Percentiles rank a stretch among this genome's conserved stretches.
Conservation (phyloP, 140 eudicot genomes). For the Artemisia princeps region DNA sequence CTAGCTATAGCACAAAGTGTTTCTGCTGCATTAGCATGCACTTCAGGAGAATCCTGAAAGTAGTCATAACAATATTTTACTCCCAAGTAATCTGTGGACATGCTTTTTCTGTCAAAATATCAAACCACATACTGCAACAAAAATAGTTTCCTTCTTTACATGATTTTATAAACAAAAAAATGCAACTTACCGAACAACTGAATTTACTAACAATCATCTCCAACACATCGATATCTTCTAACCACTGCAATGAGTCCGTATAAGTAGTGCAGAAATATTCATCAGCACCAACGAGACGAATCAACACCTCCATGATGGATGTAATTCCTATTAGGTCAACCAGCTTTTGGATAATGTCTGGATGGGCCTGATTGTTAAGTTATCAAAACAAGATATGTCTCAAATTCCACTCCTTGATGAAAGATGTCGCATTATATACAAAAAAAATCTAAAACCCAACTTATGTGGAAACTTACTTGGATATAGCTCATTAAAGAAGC, state of each 20-base stretch:
- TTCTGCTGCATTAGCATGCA: conserved; percentile 99
- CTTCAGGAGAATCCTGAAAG: conserved; percentile 79
- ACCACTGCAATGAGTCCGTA: conserved; percentile 75
- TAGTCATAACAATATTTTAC: not conserved
- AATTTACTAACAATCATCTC: conserved; percentile 90
- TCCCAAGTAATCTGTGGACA: not conserved
- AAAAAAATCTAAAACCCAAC: not conserved
- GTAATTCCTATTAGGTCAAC: conserved; percentile 86
- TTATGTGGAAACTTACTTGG: conserved; percentile 46
- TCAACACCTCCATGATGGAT: conserved; percentile 83
- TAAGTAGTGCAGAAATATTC: conserved; percentile 69
- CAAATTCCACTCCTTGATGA: too few species aligned
- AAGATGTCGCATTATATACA: too few species aligned
- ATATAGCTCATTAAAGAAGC: conserved; percentile 71
- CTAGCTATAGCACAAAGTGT: conserved; percentile 76
- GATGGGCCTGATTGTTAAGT: conserved; percentile 49
- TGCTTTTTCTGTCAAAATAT: conserved; percentile 4
- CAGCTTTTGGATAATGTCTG: conserved; percentile 57
- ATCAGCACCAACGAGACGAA: conserved; percentile 91
- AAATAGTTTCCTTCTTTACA: conserved; percentile 1
- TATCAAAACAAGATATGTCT: not conserved
- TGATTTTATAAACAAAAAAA: not conserved
- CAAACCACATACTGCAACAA: not conserved
- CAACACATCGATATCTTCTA: conserved; percentile 81
- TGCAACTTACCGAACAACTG: conserved; percentile 70